Evolutionary conservation across 1,284 basidiomycete genomes (phyloP).

Genomic region (Cerrena zonata): DNA sequence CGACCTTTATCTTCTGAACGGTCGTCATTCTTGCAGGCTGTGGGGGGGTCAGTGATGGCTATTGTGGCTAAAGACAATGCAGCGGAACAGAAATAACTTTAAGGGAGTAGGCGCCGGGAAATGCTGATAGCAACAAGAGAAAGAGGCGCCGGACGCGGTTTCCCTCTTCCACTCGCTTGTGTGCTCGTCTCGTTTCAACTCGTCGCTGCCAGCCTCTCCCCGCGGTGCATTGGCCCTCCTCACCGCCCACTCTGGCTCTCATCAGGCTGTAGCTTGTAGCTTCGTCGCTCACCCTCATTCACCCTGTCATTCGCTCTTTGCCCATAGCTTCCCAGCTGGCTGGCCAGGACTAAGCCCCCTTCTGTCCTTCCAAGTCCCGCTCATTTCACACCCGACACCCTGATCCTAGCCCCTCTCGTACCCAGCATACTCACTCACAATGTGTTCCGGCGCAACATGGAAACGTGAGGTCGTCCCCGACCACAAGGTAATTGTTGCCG

Average conservation of each 20-base stretch:
- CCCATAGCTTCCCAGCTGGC: constrained; percentile 53
- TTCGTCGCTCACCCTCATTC: constrained; percentile 7
- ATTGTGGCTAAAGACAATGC: constrained; percentile 13
- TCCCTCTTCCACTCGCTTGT: not conserved
- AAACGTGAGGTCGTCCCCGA: constrained; percentile 96
- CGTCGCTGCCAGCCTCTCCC: not conserved
- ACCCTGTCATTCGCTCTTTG: constrained; percentile 2
- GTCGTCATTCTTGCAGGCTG: constrained; percentile 60
- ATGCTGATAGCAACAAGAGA: not conserved
- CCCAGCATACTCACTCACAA: constrained; percentile 31
- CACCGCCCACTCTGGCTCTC: not conserved
- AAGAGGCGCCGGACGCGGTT: not conserved
- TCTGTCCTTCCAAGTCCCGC: constrained; percentile 23
- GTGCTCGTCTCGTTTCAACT: not conserved
- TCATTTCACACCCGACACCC: constrained; percentile 16
- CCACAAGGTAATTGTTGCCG: constrained; percentile 70
- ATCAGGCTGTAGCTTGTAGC: too few relatives aligned
- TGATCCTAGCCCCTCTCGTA: constrained; percentile 6
- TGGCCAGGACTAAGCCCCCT: constrained; percentile 42
- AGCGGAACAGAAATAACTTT: constrained; percentile 10
- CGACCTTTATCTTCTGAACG: constrained; percentile 83
- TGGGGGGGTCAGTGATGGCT: constrained; percentile 8
- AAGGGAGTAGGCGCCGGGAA: constrained; percentile 1
- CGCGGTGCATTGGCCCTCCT: not conserved
- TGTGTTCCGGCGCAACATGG: constrained; percentile 80